Percentiles rank a stretch among this genome's conserved stretches.
These are phyloP conservation scores for Taiozyma onychis DNA, from an alignment of 1,139 yeast genomes.

Conservation along the genomic window DNA sequence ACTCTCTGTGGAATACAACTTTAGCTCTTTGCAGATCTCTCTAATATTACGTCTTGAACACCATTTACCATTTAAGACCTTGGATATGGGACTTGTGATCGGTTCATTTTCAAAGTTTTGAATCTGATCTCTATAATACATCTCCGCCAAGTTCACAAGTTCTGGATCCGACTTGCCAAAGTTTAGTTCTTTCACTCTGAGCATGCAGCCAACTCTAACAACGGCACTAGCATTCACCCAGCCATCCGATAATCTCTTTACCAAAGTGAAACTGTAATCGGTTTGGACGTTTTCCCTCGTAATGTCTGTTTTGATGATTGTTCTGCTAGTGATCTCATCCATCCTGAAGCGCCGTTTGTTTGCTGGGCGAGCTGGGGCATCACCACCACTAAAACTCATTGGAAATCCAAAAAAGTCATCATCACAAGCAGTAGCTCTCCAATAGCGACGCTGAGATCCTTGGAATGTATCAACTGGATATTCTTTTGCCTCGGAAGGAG, in stretches of 20 bases:
- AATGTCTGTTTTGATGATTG: slow-evolving; percentile 3
- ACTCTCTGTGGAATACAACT: not conserved
- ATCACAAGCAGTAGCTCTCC: slow-evolving; percentile 11
- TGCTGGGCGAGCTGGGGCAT: slow-evolving; percentile 12
- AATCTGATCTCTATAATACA: slow-evolving; percentile 16
- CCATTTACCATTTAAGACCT: slow-evolving; percentile 22
- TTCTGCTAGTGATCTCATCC: slow-evolving; percentile 7
- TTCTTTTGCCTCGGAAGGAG: slow-evolving; percentile 10
- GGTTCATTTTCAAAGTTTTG: slow-evolving; percentile 13
- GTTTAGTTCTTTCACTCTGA: slow-evolving; percentile 15
- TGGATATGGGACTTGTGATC: slow-evolving; percentile 7
- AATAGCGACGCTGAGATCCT: slow-evolving; percentile 7
- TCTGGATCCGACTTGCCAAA: slow-evolving; percentile 20
- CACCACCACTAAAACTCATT: slow-evolving; percentile 13
- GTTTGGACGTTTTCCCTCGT: slow-evolving; percentile 5
- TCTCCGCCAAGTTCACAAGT: slow-evolving; percentile 13
- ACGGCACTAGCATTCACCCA: slow-evolving; percentile 18
- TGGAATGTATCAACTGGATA: slow-evolving; percentile 11
- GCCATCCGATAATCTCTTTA: slow-evolving; percentile 21
- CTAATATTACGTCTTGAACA: slow-evolving; percentile 15
- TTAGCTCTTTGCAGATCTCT: slow-evolving; percentile 5
- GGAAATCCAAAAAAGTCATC: slow-evolving; percentile 16
- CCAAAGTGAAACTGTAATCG: slow-evolving; percentile 1
- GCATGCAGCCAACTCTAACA: slow-evolving; percentile 11
- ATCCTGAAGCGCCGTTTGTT: not conserved